Evolutionary conservation across 257 asterid genomes (phyloP), one percentile per base, ranked within the genome.

Genomic region (Scutellaria barbata): DNA sequence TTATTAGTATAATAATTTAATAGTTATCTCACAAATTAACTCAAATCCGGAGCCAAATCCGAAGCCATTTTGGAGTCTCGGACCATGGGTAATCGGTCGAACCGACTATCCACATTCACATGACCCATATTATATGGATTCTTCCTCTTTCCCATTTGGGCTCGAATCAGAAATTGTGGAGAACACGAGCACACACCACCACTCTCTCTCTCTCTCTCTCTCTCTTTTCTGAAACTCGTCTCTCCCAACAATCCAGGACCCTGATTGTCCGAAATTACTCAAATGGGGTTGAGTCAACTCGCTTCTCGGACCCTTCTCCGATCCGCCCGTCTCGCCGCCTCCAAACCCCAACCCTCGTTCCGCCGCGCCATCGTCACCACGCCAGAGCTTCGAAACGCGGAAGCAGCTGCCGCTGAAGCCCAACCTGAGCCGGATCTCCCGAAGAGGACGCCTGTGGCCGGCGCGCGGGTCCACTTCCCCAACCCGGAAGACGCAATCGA

Each of bases 401-500:
- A 83, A 74, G 79, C 88, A n/a, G 84, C 95, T 22, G 80, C 86
- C 6, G 80, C 88, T 0, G 79, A 72, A 72, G 80, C 80, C 10
- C 76, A 70, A 74, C 84, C 85, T 54, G 86, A 82, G 37, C 92
- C 81, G 39, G 84, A 86, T 88, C 95, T 88, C 63, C 96, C 96
- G 0, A 74, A 79, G 47, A 78, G 97, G 74, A 77, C 70, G 17
- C 95, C 98, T 2, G 81, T 90, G 10, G 97, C 82, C 5, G 97
- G 94, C 8, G 95, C 94, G 40, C 77, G 95, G 18, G 84, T 90
- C 77, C 94, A 90, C 62, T 81, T 90, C 80, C 84, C 97, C 17
- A 89, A 90, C 55, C 97, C 96, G 0, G 96, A 93, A 16, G 98
- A 90, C 71, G 94, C 77, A 20, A 89, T 90, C 75, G 97, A 90